Conservation (phyloP, 2,329 filamentous ascomycete genomes). For the Beauveria varroae region DNA sequence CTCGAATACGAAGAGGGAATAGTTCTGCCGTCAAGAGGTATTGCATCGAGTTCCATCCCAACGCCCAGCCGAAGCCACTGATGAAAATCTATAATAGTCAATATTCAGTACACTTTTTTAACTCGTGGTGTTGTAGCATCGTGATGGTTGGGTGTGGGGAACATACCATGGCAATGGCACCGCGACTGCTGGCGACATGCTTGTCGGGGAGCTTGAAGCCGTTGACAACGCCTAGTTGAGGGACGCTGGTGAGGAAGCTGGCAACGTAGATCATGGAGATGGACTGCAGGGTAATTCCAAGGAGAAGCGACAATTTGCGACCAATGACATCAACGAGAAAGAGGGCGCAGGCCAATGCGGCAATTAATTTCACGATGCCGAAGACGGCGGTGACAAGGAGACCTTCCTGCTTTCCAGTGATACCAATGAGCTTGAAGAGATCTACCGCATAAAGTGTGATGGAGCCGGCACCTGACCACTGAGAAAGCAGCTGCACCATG, state of each 20-base stretch:
- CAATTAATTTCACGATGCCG: constrained; percentile 64
- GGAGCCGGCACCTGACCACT: constrained; percentile 65
- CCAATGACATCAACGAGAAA: constrained; percentile 76
- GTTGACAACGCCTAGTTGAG: constrained; percentile 44
- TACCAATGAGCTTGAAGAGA: constrained; percentile 65
- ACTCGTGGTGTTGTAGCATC: background rate
- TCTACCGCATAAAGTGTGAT: constrained; percentile 73
- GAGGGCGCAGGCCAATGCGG: constrained; percentile 61
- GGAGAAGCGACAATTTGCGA: constrained; percentile 58
- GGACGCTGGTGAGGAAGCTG: constrained; percentile 54
- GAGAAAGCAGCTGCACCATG: constrained; percentile 62
- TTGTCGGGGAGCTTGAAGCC: constrained; percentile 36
- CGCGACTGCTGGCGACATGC: constrained; percentile 52
- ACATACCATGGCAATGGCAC: constrained; percentile 57
- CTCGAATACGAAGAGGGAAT: constrained; percentile 67
- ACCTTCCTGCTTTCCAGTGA: constrained; percentile 58
- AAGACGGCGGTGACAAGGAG: constrained; percentile 70
- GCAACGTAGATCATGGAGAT: constrained; percentile 58
- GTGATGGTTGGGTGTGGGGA: background rate
- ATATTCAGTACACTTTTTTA: too few relatives aligned
- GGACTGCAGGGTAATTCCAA: constrained; percentile 53
- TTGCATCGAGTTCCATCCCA: constrained; percentile 70
- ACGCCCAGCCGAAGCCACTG: constrained; percentile 60
- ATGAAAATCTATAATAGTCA: constrained; percentile 46
- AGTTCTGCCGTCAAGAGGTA: constrained; percentile 73